Evolutionary conservation across 306 rosid genomes (phyloP), one percentile per base, ranked within the genome.

Genomic region (Fragaria vesca): DNA sequence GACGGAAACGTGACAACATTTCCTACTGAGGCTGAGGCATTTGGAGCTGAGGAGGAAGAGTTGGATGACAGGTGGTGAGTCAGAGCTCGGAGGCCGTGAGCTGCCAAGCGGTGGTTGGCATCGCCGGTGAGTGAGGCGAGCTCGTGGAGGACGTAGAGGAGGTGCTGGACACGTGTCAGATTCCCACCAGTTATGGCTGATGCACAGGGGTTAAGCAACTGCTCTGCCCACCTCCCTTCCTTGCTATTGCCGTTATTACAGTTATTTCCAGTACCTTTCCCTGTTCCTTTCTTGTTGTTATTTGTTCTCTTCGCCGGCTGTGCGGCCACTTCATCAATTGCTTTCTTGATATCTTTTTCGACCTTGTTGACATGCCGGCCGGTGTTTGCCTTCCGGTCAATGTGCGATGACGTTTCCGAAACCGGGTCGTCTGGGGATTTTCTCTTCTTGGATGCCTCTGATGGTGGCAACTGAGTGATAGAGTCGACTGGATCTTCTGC

Each of bases 191-290:
- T 69, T 69, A 94, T 83, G 65, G 98, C 97, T 12, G 43, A 40
- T 24, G 97, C 97, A 78, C 98, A 92, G 42, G 98, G 98, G 61
- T 89, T 94, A 8, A 92, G 91, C 81, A 94, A 77, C 75, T 94
- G 95, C 80, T 94, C 98, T 7, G 98, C 98, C 98, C 98, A 94
- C 77, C 97, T 92, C 32, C 98, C 98, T 71, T 94, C 97, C 80
- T 87, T 94, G 80, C 78, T 85, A 65, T 83, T 91, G 50, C 93
- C 83, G 60, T 77, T 89, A 82, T 79, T 79, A 58, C 85, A 36
- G 90, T 85, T 94, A 71, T 74, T 92, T 32, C 90, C 95, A 2
- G 81, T 77, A n/a, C 74, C 83, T 83, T 86, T 92, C 5, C 52
- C 72, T 15, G 77, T 73, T 48, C 89, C 85, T 80, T 73, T 94